Base-by-base conservation (phyloP, 2,329 filamentous ascomycete genomes). In the Fusarium drepaniforme region DNA sequence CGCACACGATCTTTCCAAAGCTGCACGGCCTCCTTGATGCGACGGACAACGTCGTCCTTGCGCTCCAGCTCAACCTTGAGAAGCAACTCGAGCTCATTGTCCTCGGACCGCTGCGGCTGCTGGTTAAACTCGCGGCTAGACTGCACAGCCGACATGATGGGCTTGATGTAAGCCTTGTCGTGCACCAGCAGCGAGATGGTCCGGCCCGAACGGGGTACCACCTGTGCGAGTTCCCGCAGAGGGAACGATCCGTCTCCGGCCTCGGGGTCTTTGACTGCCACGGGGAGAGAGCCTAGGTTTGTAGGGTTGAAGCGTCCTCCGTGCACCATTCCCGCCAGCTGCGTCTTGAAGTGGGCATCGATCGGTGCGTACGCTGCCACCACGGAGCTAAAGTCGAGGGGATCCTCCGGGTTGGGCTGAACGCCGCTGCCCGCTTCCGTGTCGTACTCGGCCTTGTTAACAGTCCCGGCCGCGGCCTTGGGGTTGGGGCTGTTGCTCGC, bases 71-170 rank as follows among this genome's bases (percentile, higher is more conserved):
- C 88, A 65, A 90, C 82, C 77, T 85, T 85, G 71, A 91, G 84
- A 33, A 88, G 77, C 67, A 91, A 86, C 84, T 91, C 89, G 25
- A 91, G 86, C 81, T 89, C 88, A 81, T 90, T 90, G 80, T 91
- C 89, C 56, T 87, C 84, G 79, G 85, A 85, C 23, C 84, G 84
- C 85, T 91, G 90, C 57, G 89, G 89, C 85, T 90, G 89, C 85
- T 90, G 89, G 84, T 90, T 90, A 82, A 88, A 90, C 75, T 88
- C 85, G n/a, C 80, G 78, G 77, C 84, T 86, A 35, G 81, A 77
- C 82, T 90, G 88, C 61, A 90, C 84, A 37, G 89, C 89, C 77
- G 84, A 86, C 85, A 89, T 86, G 82, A 90, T 86, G 75, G 87
- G 84, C 83, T 88, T 88, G 75, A 90, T 81, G 78, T 86, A 87